These are phyloP conservation scores for Mortierella sp. DNA, from an alignment of 371 early-diverging fungal species.

Conservation along the genomic window DNA sequence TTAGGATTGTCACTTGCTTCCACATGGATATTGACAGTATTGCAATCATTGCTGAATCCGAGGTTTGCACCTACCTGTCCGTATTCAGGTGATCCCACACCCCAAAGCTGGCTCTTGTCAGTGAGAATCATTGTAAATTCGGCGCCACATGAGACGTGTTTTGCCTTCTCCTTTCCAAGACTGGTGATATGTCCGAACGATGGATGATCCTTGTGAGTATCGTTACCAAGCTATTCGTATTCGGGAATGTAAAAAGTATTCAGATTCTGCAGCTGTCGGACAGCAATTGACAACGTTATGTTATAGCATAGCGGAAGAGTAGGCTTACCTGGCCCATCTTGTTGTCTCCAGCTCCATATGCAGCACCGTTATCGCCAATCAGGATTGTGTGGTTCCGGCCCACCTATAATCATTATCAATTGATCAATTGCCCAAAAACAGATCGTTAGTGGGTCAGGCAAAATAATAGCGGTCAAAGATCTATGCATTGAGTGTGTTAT, in stretches of 20 bases:
- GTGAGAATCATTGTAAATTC: constrained; percentile 56
- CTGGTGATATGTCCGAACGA: constrained; percentile 45
- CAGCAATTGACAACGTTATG: not conserved
- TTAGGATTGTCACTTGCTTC: too few species aligned
- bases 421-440: too few species aligned
- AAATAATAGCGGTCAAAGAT: too few species aligned
- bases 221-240: constrained; percentile 44
- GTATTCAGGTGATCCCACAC: constrained; percentile 60
- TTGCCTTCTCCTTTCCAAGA: constrained; percentile 54
- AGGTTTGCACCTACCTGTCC: constrained; percentile 62
- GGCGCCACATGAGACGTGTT: constrained; percentile 56
- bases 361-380: constrained; percentile 53
- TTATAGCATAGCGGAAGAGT: not conserved
- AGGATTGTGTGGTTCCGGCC: constrained; percentile 57
- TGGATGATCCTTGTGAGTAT: constrained; percentile 48
- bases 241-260: not conserved
- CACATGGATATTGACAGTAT: too few species aligned
- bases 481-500: too few species aligned
- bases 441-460: too few species aligned
- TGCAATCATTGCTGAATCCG: too few species aligned
- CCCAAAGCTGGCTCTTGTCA: constrained; percentile 57
- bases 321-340: constrained; percentile 53
- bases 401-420: too few species aligned
- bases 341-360: constrained; percentile 59
- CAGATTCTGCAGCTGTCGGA: too few species aligned